A percentile compares a stretch with the other conserved stretches of the same genome.
These are phyloP conservation scores for Pseudopediastrum boryanum DNA, from an alignment of 139 green algal species.

Conservation along the genomic window DNA sequence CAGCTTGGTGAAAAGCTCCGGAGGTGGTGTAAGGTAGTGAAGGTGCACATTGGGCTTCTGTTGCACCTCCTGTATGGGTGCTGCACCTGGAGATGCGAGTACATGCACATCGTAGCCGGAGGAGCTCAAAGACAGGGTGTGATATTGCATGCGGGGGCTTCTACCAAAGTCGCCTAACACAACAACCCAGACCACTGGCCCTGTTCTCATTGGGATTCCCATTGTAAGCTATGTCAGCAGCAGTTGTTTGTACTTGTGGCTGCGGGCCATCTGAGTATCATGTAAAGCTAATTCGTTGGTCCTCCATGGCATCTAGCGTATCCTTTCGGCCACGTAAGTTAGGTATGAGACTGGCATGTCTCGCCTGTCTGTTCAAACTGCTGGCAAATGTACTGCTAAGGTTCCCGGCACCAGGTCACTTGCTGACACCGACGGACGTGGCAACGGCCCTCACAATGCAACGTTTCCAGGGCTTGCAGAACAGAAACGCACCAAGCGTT, in stretches of 20 bases:
- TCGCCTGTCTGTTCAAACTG: neutral
- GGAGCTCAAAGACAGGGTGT: constrained; percentile 81
- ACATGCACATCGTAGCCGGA: constrained; percentile 61
- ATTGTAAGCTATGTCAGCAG: neutral
- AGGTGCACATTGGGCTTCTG: constrained; percentile 14
- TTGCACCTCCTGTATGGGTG: constrained; percentile 53
- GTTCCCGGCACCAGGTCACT: too few relatives aligned
- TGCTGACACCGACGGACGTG: too few relatives aligned
- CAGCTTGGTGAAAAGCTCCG: constrained; percentile 35
- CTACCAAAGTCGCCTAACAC: constrained; percentile 96
- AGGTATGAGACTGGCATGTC: neutral
- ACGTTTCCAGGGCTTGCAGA: too few relatives aligned
- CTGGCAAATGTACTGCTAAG: too few relatives aligned
- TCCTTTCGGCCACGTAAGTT: neutral
- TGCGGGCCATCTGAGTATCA: neutral
- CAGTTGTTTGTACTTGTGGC: neutral
- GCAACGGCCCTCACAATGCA: too few relatives aligned
- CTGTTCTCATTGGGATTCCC: neutral
- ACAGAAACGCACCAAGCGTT: too few relatives aligned
- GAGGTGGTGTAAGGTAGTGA: neutral
- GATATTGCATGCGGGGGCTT: constrained; percentile 96
- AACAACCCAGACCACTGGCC: constrained; percentile 74
- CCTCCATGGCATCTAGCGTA: neutral
- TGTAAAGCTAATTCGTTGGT: neutral
- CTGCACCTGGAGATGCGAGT: constrained; percentile 63